Percentiles rank a stretch among this genome's conserved stretches.
phyloP scores from a whole-genome alignment of 192 early-diverging fungal species.

The Coemansia sp. region DNA sequence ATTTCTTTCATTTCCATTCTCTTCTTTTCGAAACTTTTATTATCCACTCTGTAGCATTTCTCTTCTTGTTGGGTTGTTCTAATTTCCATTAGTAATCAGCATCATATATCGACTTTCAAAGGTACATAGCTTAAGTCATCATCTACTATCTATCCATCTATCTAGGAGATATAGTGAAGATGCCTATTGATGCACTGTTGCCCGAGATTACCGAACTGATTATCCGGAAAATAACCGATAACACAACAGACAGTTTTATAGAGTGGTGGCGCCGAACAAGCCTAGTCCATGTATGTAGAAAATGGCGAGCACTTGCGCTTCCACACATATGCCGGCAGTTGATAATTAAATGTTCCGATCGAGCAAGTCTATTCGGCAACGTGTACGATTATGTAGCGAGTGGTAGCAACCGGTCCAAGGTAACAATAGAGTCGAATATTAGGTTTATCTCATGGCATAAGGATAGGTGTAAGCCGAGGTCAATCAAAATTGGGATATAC shows the following conservation, averaged over 20 bases:
- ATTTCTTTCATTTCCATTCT: neutral
- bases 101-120: too few species aligned
- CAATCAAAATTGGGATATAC: conserved; percentile 2
- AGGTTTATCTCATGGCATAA: neutral
- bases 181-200: neutral
- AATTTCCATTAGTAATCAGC: too few species aligned
- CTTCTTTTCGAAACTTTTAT: neutral
- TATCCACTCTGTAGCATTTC: neutral
- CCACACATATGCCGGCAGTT: neutral
- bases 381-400: neutral
- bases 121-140: too few species aligned
- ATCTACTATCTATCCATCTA: neutral
- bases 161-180: neutral
- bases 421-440: conserved; percentile 1
- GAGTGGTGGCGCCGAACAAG: neutral
- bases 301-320: neutral
- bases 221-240: conserved; percentile 1
- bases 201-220: neutral
- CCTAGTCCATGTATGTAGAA: neutral
- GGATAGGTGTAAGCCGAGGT: neutral
- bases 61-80: neutral
- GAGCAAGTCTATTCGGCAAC: neutral
- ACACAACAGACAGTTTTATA: neutral
- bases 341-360: neutral
- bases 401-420: neutral